Evolutionary conservation across 805 yeast genomes (phyloP).

Genomic region (Ogataea pini): DNA sequence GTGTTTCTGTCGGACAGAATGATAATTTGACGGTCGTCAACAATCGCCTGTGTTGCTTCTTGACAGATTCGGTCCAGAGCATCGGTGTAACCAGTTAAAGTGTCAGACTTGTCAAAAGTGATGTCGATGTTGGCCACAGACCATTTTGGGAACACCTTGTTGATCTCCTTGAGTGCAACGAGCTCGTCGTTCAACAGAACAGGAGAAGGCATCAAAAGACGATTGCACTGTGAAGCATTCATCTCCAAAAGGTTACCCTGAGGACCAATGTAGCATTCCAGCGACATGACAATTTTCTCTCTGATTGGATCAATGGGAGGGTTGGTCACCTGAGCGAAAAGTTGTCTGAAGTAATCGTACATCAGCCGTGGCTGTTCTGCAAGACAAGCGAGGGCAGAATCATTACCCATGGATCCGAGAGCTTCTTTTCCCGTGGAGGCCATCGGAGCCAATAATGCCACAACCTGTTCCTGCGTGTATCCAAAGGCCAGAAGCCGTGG

Average conservation of each 20-base stretch:
- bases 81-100: slow-evolving; percentile 79
- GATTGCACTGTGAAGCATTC: slow-evolving; percentile 88
- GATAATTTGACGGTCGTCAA: slow-evolving; percentile 70
- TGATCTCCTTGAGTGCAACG: slow-evolving; percentile 70
- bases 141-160: slow-evolving; percentile 84
- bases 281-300: slow-evolving; percentile 94
- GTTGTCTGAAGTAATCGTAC: slow-evolving; percentile 92
- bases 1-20: slow-evolving; percentile 73
- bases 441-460: slow-evolving; percentile 87
- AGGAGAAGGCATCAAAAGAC: slow-evolving; percentile 82
- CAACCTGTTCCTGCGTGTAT: slow-evolving; percentile 90
- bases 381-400: slow-evolving; percentile 90
- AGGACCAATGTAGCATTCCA: slow-evolving; percentile 97
- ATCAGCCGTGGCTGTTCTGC: slow-evolving; percentile 88
- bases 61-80: slow-evolving; percentile 86
- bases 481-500: slow-evolving; percentile 86
- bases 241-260: slow-evolving; percentile 94
- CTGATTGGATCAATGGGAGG: slow-evolving; percentile 99
- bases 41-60: slow-evolving; percentile 84
- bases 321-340: slow-evolving; percentile 97
- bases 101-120: slow-evolving; percentile 81
- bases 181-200: slow-evolving; percentile 74
- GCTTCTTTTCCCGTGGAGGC: slow-evolving; percentile 91
- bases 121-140: slow-evolving; percentile 79
- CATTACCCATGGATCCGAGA: slow-evolving; percentile 98